Conservation (phyloP, 495 filamentous ascomycete species). For the Acidiella bohemica region DNA sequence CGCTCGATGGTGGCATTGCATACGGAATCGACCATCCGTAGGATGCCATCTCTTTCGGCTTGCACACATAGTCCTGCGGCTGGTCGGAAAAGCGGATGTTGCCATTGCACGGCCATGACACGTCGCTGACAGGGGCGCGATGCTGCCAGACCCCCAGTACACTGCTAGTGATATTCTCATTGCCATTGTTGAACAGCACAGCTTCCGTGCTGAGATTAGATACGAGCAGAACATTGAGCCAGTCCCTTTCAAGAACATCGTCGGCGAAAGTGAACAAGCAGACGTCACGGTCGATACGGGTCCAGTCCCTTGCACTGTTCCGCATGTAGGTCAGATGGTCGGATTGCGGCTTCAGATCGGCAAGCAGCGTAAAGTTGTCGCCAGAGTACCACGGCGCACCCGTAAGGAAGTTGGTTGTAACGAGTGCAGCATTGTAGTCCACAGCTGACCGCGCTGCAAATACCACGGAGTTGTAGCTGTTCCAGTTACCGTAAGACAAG, state of each 20-base stretch:
- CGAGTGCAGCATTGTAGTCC: slow-evolving; percentile 30
- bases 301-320: not conserved
- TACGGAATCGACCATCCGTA: no score
- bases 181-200: no score
- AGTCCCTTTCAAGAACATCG: not conserved
- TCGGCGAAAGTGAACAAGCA: not conserved
- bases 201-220: no score
- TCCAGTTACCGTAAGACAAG: no score
- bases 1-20: no score
- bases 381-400: not conserved
- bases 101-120: no score
- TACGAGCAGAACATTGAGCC: not conserved
- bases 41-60: no score
- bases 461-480: slow-evolving; percentile 21
- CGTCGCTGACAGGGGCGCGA: no score
- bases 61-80: no score
- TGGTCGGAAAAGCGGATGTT: no score
- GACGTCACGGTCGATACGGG: not conserved
- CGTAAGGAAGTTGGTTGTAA: slow-evolving; percentile 25
- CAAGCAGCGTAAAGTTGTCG: slow-evolving; percentile 2
- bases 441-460: slow-evolving; percentile 23
- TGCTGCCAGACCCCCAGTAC: not conserved
- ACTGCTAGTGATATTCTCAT: not conserved
- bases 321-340: not conserved
- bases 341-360: no score